Evolutionary conservation across 2,329 filamentous ascomycete genomes (phyloP).

Genomic region (Penicillium sp.): DNA sequence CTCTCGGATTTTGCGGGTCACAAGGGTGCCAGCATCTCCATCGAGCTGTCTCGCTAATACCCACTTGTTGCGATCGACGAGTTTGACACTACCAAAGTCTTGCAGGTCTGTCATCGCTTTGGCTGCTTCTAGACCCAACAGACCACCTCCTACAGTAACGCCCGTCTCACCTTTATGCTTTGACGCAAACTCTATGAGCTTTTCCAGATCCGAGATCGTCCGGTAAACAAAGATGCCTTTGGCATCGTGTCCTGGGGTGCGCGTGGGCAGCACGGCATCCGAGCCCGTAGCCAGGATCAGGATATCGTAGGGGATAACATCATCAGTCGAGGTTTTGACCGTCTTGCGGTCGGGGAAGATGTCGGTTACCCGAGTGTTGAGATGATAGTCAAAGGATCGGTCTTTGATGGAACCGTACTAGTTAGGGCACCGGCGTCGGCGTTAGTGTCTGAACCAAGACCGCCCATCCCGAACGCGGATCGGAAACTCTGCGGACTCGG

Average conservation of each 20-base stretch:
- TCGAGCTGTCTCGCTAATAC: conserved; percentile 76
- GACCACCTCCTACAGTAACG: conserved; percentile 71
- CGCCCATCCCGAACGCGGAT: no score
- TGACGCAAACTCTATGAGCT: conserved; percentile 64
- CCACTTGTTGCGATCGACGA: conserved; percentile 77
- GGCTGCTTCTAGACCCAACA: conserved; percentile 78
- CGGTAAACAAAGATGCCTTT: conserved; percentile 82
- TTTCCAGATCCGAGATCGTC: conserved; percentile 71
- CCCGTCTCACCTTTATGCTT: conserved; percentile 60
- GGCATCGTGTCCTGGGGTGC: conserved; percentile 69
- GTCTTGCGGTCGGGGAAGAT: conserved; percentile 57
- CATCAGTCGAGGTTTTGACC: conserved; percentile 62
- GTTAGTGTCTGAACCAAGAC: no score
- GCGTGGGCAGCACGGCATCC: conserved; percentile 63
- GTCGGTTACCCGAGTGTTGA: conserved; percentile 63
- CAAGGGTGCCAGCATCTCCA: conserved; percentile 67
- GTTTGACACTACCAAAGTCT: conserved; percentile 61
- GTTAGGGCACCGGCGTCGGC: no score
- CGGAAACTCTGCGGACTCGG: no score
- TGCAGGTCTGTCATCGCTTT: conserved; percentile 85
- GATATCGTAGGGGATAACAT: conserved; percentile 64
- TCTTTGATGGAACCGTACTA: conserved; percentile 60
- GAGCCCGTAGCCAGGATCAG: conserved; percentile 80
- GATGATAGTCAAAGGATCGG: conserved; percentile 61
- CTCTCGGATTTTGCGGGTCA: conserved; percentile 71